These are phyloP conservation scores for Arachis monticola DNA, from an alignment of 331 rosid genomes.

Conservation along the genomic window DNA sequence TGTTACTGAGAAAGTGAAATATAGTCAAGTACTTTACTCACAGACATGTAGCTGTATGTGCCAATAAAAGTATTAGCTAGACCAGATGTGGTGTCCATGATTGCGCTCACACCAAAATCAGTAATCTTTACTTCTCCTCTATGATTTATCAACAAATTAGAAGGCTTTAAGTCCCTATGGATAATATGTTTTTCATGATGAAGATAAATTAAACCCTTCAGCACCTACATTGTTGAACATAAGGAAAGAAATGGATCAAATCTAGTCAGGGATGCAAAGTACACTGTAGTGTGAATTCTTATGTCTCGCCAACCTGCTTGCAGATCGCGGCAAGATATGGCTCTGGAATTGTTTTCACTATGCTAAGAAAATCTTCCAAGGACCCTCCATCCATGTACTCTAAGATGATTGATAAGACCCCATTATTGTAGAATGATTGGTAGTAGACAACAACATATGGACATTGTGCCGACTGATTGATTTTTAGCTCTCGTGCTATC, in stretches of 20 bases:
- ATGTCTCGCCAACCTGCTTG: slow-evolving; percentile 67
- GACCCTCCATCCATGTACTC: slow-evolving; percentile 99
- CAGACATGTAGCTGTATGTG: slow-evolving; percentile 90
- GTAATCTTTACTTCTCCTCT: slow-evolving; percentile 95
- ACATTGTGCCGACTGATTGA: slow-evolving; percentile 84
- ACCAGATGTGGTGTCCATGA: slow-evolving; percentile 82
- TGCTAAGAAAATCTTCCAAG: slow-evolving; percentile 75
- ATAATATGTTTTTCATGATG: slow-evolving; percentile 89
- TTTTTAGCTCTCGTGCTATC: slow-evolving; percentile 83
- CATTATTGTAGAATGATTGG: slow-evolving; percentile 77
- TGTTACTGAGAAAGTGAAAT: slow-evolving; percentile 9
- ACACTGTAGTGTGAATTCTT: slow-evolving; percentile 11
- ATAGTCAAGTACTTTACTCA: slow-evolving; percentile 52
- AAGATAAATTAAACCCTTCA: slow-evolving; percentile 85
- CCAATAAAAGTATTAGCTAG: slow-evolving; percentile 89
- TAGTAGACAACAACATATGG: slow-evolving; percentile 83
- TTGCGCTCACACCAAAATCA: slow-evolving; percentile 95
- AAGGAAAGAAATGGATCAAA: slow-evolving; percentile 20
- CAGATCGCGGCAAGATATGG: slow-evolving; percentile 79
- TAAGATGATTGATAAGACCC: slow-evolving; percentile 80
- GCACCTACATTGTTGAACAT: slow-evolving; percentile 57
- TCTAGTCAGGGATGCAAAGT: slow-evolving; percentile 14
- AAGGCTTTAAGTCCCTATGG: slow-evolving; percentile 95
- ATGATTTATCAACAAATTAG: slow-evolving; percentile 89
- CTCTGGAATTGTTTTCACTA: slow-evolving; percentile 82